These are phyloP conservation scores for Gentiana dahurica DNA, from an alignment of 257 asterid species.

Conservation along the genomic window DNA sequence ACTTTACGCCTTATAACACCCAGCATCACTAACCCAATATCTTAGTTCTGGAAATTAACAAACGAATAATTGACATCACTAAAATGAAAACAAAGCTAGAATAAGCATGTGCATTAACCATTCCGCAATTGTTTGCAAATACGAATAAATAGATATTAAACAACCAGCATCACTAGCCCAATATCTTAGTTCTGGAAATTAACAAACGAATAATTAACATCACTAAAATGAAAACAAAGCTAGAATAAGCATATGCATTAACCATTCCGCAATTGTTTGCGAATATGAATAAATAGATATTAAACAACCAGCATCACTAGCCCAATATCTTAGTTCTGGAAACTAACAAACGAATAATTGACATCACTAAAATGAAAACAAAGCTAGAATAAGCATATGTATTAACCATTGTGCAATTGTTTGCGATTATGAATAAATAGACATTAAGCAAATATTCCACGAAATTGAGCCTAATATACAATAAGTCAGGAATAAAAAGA, in stretches of 20 bases:
- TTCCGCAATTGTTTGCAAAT: background rate
- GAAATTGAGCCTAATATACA: too few relatives aligned
- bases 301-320: conserved; percentile 65
- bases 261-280: background rate
- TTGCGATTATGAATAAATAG: background rate
- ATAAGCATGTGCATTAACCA: background rate
- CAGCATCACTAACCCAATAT: conserved; percentile 52
- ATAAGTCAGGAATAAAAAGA: too few relatives aligned
- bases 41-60: conserved; percentile 14
- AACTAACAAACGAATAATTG: too few relatives aligned
- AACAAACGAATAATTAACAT: too few relatives aligned
- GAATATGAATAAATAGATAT: background rate
- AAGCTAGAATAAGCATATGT: background rate
- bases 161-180: conserved; percentile 64
- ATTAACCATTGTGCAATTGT: background rate
- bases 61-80: too few relatives aligned
- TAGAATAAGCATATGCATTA: background rate
- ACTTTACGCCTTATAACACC: conserved; percentile 83
- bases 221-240: background rate
- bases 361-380: too few relatives aligned
- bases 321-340: conserved; percentile 26
- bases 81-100: background rate
- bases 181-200: conserved; percentile 21
- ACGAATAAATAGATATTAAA: conserved; percentile 5
- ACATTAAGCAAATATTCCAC: background rate